A percentile compares a stretch with the other conserved stretches of the same genome.
These are phyloP conservation scores for Fraxinus sp. DNA, from an alignment of 305 asterid species.

Conservation along the genomic window DNA sequence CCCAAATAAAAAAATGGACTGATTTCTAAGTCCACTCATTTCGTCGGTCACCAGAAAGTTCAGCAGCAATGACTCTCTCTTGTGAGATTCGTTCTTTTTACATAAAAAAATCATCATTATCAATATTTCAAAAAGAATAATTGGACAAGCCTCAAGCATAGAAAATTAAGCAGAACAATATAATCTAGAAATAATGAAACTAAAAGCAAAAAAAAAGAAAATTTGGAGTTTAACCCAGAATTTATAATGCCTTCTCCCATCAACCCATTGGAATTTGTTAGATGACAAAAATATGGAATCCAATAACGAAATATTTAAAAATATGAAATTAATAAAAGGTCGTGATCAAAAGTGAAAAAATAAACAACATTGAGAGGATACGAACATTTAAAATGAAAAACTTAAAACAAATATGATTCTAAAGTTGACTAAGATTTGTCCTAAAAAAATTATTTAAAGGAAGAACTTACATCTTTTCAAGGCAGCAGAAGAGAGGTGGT, in stretches of 20 bases:
- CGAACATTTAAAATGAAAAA: neutral
- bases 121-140: neutral
- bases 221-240: neutral
- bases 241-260: neutral
- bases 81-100: neutral
- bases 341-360: neutral
- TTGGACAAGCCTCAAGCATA: neutral
- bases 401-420: neutral
- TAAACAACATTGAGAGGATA: neutral
- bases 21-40: neutral
- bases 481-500: constrained; percentile 40
- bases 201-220: neutral
- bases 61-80: constrained; percentile 9
- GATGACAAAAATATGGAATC: neutral
- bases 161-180: neutral
- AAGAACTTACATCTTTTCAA: constrained; percentile 34
- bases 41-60: neutral
- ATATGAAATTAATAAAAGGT: neutral
- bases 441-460: neutral
- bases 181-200: neutral
- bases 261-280: neutral
- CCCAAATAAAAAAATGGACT: neutral
- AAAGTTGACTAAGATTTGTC: neutral
- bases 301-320: neutral
- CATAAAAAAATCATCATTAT: neutral